Evolutionary conservation across 2,329 filamentous ascomycete genomes (phyloP).

Genomic region (Trichoderma atroviride): DNA sequence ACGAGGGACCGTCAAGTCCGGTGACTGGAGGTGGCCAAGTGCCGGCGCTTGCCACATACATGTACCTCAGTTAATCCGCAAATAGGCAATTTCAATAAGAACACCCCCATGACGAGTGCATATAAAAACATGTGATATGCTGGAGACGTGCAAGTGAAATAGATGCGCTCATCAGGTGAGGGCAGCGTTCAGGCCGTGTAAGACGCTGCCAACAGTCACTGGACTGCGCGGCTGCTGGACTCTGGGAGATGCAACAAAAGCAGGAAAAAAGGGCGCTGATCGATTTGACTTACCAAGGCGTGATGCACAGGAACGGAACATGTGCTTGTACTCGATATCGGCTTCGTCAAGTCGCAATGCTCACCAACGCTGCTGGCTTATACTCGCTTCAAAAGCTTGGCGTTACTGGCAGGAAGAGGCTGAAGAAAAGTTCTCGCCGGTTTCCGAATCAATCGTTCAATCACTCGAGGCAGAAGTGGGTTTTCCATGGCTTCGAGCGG

Average conservation of each 20-base stretch:
- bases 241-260: background rate
- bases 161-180: background rate
- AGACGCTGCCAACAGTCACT: conserved; percentile 2
- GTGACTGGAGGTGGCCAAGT: conserved; percentile 20
- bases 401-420: background rate
- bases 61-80: background rate
- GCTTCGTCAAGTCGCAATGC: background rate
- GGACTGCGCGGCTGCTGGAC: background rate
- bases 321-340: background rate
- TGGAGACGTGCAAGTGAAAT: background rate
- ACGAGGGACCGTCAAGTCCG: conserved; percentile 23
- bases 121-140: background rate
- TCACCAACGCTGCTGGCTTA: background rate
- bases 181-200: background rate
- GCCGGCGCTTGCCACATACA: conserved; percentile 3
- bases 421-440: background rate
- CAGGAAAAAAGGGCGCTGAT: background rate
- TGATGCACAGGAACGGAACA: conserved; percentile 2
- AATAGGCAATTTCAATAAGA: background rate
- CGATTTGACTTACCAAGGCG: conserved; percentile 4
- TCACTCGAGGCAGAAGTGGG: conserved; percentile 10
- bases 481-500: background rate
- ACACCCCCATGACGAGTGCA: background rate
- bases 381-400: background rate
- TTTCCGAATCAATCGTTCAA: conserved; percentile 4